phyloP scores from a whole-genome alignment of 192 early-diverging fungal genomes.

The Entomortierella lignicola region DNA sequence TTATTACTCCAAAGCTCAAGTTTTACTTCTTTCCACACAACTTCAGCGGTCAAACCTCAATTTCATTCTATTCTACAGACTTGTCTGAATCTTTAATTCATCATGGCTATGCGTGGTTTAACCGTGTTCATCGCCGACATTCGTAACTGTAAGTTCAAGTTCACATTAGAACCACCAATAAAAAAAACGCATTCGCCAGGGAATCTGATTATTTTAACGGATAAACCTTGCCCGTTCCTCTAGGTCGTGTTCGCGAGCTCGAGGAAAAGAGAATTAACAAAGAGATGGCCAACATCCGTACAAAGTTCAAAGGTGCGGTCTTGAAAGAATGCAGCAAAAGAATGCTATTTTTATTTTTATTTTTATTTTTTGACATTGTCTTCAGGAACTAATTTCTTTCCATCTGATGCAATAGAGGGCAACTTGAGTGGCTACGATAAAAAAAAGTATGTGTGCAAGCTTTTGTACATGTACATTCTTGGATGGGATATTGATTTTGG shows the following conservation, averaged over 20 bases:
- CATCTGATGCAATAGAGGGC: constrained; percentile 68
- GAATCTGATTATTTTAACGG: neutral
- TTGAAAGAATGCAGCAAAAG: neutral
- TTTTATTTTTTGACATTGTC: too few species aligned
- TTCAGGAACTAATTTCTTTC: neutral
- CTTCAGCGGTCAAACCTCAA: neutral
- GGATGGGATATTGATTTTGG: constrained; percentile 99
- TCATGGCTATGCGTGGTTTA: constrained; percentile 84
- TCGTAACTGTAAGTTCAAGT: constrained; percentile 87
- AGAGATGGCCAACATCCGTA: constrained; percentile 98
- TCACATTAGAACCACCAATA: neutral
- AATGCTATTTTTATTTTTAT: too few species aligned
- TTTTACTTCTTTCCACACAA: neutral
- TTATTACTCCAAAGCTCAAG: neutral
- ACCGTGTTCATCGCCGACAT: constrained; percentile 98
- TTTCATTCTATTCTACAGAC: neutral
- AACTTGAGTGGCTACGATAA: constrained; percentile 97
- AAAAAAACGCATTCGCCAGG: neutral
- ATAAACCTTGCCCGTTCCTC: neutral
- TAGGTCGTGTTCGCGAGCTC: constrained; percentile 94
- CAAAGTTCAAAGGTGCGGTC: constrained; percentile 93
- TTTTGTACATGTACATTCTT: constrained; percentile 99
- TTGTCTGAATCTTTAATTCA: neutral
- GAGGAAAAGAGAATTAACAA: constrained; percentile 99
- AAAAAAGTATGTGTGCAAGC: constrained; percentile 99